Evolutionary conservation across 164 flowering plant species (phyloP).

Genomic region (Magnolia changhungtana): DNA sequence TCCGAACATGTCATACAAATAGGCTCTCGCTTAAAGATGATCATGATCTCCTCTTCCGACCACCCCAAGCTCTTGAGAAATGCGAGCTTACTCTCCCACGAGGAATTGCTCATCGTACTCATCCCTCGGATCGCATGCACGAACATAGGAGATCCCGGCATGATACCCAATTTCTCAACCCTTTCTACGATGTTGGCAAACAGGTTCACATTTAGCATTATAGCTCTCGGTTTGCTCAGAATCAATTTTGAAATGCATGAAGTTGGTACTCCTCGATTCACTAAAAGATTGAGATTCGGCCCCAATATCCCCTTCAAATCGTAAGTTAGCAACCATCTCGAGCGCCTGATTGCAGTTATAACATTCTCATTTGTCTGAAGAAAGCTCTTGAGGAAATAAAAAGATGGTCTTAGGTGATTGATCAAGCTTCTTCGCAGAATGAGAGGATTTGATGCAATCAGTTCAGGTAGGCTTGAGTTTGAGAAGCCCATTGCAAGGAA

Average conservation of each 20-base stretch:
- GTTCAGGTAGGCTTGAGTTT: not conserved
- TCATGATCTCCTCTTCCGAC: constrained; percentile 15
- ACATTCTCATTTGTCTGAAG: constrained; percentile 3
- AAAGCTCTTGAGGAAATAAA: constrained; percentile 3
- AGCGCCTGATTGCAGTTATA: not conserved
- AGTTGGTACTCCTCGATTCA: not conserved
- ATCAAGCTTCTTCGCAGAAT: not conserved
- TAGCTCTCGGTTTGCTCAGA: not conserved
- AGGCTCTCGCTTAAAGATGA: constrained; percentile 11
- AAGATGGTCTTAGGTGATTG: constrained; percentile 4
- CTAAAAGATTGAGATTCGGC: constrained; percentile 1
- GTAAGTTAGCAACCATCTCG: not conserved
- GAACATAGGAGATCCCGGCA: not conserved
- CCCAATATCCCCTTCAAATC: not conserved
- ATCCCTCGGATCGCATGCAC: constrained; percentile 7
- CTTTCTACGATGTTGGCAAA: not conserved
- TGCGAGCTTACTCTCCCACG: constrained; percentile 18
- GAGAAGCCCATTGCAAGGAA: constrained; percentile 2
- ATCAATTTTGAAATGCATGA: not conserved
- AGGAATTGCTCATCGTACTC: constrained; percentile 11
- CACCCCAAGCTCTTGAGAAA: constrained; percentile 23
- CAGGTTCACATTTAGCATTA: not conserved
- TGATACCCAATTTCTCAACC: not conserved
- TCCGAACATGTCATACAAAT: constrained; percentile 8
- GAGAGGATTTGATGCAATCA: not conserved